Evolutionary conservation across 2,329 filamentous ascomycete species (phyloP).

Genomic region (Lachnellula arida): DNA sequence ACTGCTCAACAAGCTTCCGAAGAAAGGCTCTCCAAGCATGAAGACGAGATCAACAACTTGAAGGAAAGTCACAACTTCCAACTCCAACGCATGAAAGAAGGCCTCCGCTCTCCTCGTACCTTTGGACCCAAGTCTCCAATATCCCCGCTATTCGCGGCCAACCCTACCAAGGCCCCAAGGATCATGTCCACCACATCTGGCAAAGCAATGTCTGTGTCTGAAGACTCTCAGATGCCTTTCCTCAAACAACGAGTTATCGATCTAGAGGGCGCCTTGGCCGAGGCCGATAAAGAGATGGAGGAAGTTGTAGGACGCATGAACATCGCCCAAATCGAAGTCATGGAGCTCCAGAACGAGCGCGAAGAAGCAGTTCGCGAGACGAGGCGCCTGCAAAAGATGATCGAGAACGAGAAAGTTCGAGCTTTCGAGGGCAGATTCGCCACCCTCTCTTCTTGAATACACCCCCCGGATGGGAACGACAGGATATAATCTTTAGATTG

Average conservation of each 20-base stretch:
- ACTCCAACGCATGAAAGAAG: slow-evolving; percentile 66
- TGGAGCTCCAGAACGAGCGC: slow-evolving; percentile 68
- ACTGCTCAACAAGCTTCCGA: slow-evolving; percentile 82
- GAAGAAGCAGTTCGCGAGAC: slow-evolving; percentile 72
- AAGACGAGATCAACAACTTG: slow-evolving; percentile 74
- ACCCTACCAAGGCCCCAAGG: slow-evolving; percentile 48
- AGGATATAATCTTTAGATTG: background rate
- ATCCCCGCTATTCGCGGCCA: slow-evolving; percentile 54
- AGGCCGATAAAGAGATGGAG: slow-evolving; percentile 78
- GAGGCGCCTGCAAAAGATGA: slow-evolving; percentile 60
- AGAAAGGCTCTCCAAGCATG: slow-evolving; percentile 75
- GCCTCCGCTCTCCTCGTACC: slow-evolving; percentile 41
- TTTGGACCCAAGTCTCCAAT: slow-evolving; percentile 56
- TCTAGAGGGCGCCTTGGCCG: slow-evolving; percentile 73
- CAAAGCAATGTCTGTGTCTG: slow-evolving; percentile 58
- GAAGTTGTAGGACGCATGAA: slow-evolving; percentile 81
- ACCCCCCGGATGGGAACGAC: background rate
- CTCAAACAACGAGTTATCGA: slow-evolving; percentile 77
- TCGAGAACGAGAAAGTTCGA: slow-evolving; percentile 42
- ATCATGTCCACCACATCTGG: slow-evolving; percentile 45
- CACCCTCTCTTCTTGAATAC: slow-evolving; percentile 20
- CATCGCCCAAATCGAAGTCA: slow-evolving; percentile 75
- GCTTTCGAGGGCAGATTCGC: slow-evolving; percentile 29
- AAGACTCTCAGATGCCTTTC: slow-evolving; percentile 68
- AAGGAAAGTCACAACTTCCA: slow-evolving; percentile 74